phyloP scores from a whole-genome alignment of 75 land plant species.

The Sequoia sempervirens region DNA sequence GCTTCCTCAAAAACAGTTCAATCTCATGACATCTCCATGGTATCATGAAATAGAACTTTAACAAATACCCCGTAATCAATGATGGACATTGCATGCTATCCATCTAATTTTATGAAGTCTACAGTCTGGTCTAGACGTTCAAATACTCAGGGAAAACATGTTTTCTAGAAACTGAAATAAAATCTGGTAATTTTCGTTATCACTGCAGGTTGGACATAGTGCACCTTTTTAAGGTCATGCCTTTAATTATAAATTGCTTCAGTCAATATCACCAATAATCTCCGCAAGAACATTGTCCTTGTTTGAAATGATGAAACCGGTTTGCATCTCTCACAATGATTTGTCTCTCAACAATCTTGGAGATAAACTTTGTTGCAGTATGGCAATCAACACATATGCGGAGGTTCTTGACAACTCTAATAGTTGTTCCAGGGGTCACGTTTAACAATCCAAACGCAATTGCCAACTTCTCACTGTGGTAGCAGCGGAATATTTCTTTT shows the following conservation, averaged over 20 bases:
- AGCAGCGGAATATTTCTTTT: constrained; percentile 3
- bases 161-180: too few relatives aligned
- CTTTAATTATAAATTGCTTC: neutral
- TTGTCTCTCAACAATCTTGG: constrained; percentile 3
- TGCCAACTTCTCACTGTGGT: constrained; percentile 15
- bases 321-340: constrained; percentile 10
- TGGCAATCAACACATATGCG: constrained; percentile 13
- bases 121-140: too few relatives aligned
- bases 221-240: too few relatives aligned
- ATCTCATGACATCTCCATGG: too few relatives aligned
- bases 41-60: too few relatives aligned
- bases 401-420: constrained; percentile 13
- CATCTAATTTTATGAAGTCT: too few relatives aligned
- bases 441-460: constrained; percentile 13
- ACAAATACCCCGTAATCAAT: too few relatives aligned
- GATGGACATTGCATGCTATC: too few relatives aligned
- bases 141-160: too few relatives aligned
- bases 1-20: too few relatives aligned
- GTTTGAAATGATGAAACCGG: constrained; percentile 11
- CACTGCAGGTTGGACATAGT: too few relatives aligned
- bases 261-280: constrained; percentile 9
- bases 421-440: constrained; percentile 10
- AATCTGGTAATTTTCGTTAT: too few relatives aligned
- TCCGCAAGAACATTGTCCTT: constrained; percentile 12
- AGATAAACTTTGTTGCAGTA: constrained; percentile 10